These are phyloP conservation scores for Tuber microsphaerosporum DNA, from an alignment of 495 filamentous ascomycete genomes.

Conservation along the genomic window DNA sequence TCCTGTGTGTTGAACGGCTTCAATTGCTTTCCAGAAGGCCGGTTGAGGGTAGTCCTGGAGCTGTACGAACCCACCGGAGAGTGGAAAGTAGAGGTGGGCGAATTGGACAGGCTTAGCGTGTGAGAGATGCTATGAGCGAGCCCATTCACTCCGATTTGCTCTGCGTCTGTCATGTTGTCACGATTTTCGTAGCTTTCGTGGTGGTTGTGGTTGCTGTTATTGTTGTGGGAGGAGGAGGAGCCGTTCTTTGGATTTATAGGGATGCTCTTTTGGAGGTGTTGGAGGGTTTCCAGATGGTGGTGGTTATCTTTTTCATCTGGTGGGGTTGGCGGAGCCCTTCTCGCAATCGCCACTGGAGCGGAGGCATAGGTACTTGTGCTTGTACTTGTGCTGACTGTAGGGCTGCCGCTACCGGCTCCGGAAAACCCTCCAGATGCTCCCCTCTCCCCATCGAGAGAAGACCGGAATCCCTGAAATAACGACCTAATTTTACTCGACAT, in stretches of 20 bases:
- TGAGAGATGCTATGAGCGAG: slow-evolving; percentile 24
- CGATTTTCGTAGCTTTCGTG: slow-evolving; percentile 9
- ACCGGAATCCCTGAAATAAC: slow-evolving; percentile 29
- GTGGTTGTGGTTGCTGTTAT: slow-evolving; percentile 8
- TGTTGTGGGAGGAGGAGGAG: background rate
- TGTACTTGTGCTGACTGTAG: background rate
- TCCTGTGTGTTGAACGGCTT: slow-evolving; percentile 92
- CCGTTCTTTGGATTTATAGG: background rate
- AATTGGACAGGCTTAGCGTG: slow-evolving; percentile 32
- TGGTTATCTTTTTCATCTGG: slow-evolving; percentile 35
- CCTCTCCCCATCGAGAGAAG: slow-evolving; percentile 13
- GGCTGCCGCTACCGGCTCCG: slow-evolving; percentile 13
- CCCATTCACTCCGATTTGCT: slow-evolving; percentile 38
- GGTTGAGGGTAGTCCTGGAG: slow-evolving; percentile 11
- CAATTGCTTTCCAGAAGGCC: slow-evolving; percentile 56
- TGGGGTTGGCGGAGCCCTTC: slow-evolving; percentile 30
- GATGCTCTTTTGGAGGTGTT: slow-evolving; percentile 14
- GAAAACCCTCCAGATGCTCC: slow-evolving; percentile 11
- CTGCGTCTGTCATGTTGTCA: slow-evolving; percentile 27
- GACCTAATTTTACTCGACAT: slow-evolving; percentile 29
- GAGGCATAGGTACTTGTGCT: slow-evolving; percentile 20
- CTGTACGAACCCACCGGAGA: slow-evolving; percentile 18
- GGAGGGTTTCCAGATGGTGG: slow-evolving; percentile 19
- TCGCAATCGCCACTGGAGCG: background rate
- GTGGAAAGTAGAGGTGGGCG: slow-evolving; percentile 32